Percentiles rank a stretch among this genome's conserved stretches.
These are phyloP conservation scores for Opeltia flavorubescens DNA, from an alignment of 495 filamentous ascomycete genomes.

Conservation along the genomic window DNA sequence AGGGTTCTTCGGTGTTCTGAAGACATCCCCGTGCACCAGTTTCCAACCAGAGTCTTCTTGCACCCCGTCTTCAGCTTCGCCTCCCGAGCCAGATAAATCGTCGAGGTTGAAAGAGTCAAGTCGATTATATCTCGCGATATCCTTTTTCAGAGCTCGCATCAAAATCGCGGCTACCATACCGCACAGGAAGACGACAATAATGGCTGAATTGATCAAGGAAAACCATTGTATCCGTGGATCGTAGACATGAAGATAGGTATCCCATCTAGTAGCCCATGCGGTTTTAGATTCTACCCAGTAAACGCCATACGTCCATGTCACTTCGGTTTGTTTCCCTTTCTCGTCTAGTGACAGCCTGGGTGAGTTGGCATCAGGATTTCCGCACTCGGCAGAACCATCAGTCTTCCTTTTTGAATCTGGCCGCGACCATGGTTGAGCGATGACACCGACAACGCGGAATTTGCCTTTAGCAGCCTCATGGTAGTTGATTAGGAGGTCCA, in stretches of 20 bases:
- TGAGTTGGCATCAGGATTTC: conserved; percentile 21
- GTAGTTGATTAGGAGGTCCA: conserved; percentile 86
- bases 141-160: conserved; percentile 72
- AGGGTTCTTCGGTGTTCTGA: conserved; percentile 70
- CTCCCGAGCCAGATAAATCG: conserved; percentile 60
- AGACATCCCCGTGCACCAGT: conserved; percentile 93
- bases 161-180: conserved; percentile 84
- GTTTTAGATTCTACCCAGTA: conserved; percentile 68
- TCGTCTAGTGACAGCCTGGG: conserved; percentile 42
- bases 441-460: conserved; percentile 79
- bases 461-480: conserved; percentile 56
- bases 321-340: conserved; percentile 43
- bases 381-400: conserved; percentile 48
- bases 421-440: conserved; percentile 67
- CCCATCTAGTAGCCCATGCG: conserved; percentile 92
- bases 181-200: conserved; percentile 84
- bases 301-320: conserved; percentile 83
- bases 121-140: conserved; percentile 90
- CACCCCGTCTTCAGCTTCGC: conserved; percentile 73
- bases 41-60: conserved; percentile 99
- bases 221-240: conserved; percentile 98
- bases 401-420: conserved; percentile 39
- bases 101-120: conserved; percentile 77
- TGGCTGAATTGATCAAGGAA: conserved; percentile 83
- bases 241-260: conserved; percentile 91